A percentile compares a stretch with the other conserved stretches of the same genome.
These are phyloP conservation scores for Fusarium sp. DNA, from an alignment of 2,329 filamentous ascomycete genomes.

Conservation along the genomic window DNA sequence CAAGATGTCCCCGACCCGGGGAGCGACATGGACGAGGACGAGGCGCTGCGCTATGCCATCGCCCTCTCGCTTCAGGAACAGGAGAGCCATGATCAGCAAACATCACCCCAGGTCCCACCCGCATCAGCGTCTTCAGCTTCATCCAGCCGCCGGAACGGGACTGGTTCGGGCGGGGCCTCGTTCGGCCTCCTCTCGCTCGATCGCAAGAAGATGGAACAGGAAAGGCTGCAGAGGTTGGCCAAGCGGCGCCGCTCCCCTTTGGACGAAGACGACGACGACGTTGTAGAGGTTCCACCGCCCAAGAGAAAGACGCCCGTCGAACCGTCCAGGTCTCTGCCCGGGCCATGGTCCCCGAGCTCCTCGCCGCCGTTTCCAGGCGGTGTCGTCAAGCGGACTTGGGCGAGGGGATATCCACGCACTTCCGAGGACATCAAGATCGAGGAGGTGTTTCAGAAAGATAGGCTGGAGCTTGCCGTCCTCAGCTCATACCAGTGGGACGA, in stretches of 20 bases:
- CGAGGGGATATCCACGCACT: slow-evolving; percentile 68
- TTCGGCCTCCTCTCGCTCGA: slow-evolving; percentile 69
- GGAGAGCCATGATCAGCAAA: slow-evolving; percentile 26
- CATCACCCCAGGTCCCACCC: slow-evolving; percentile 34
- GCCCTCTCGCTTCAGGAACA: slow-evolving; percentile 64
- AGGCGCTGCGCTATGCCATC: slow-evolving; percentile 71
- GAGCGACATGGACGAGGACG: slow-evolving; percentile 63
- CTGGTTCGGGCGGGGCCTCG: slow-evolving; percentile 29
- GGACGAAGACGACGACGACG: slow-evolving; percentile 43
- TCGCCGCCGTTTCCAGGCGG: slow-evolving; percentile 66
- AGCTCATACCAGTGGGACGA: slow-evolving; percentile 91
- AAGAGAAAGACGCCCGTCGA: slow-evolving; percentile 37
- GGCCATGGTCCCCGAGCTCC: slow-evolving; percentile 1
- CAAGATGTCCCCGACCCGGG: slow-evolving; percentile 43
- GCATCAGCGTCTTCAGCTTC: slow-evolving; percentile 28
- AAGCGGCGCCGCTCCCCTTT: slow-evolving; percentile 59
- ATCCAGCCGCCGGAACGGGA: slow-evolving; percentile 30
- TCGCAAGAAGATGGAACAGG: slow-evolving; percentile 86
- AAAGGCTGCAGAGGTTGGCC: slow-evolving; percentile 77
- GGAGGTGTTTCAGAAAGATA: slow-evolving; percentile 81
- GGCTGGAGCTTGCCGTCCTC: slow-evolving; percentile 81
- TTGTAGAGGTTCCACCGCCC: slow-evolving; percentile 45
- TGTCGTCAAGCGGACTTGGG: slow-evolving; percentile 85
- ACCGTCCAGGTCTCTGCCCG: slow-evolving; percentile 15
- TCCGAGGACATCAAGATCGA: slow-evolving; percentile 87